Base-by-base conservation (phyloP, 306 rosid species). In the Ceratonia siliqua region DNA sequence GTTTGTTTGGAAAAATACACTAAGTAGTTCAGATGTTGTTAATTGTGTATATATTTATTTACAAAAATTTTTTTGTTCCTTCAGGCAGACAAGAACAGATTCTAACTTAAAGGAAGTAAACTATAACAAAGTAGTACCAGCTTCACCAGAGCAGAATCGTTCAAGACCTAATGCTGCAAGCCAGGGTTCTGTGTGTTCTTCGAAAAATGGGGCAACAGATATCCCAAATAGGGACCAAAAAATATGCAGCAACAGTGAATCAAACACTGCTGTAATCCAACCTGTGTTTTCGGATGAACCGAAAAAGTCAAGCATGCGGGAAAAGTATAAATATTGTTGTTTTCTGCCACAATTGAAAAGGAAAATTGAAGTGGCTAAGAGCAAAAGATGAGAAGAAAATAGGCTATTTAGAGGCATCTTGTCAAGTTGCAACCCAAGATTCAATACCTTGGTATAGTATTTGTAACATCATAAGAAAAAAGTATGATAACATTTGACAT, bases 71-170 rank as follows among this genome's bases (percentile, higher is more conserved):
- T 33, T 21, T 54, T 6, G 64, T 57, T 73, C 41, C 36, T 74
- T 74, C 91, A 88, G 96, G 78, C 71, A 21, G 30, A 67, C 74
- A 18, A 74, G 79, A 79, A 74, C 84, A 52, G 72, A 75, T 80
- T 68, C 87, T 43, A 66, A 71, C 64, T 58, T 67, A 7, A 81
- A 76, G 78, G 96, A 88, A 39, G 86, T 71, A 36, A 72, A 85
- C 81, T 86, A 78, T 65, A 83, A 79, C 85, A 85, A 82, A 80
- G 76, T 83, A 84, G 88, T 83, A 68, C 93, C 89, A 68, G 75
- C 86, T 58, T 86, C 86, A 74, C 80, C 75, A 4, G 82, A 80
- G 77, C 77, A 76, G 72, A 74, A 70, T 21, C 32, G 78, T 59
- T 75, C 78, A 33, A 67, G 48, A 55, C 72, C 82, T 27, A 52